Conservation (phyloP, 2,329 filamentous ascomycete species). For the Fusarium udum region DNA sequence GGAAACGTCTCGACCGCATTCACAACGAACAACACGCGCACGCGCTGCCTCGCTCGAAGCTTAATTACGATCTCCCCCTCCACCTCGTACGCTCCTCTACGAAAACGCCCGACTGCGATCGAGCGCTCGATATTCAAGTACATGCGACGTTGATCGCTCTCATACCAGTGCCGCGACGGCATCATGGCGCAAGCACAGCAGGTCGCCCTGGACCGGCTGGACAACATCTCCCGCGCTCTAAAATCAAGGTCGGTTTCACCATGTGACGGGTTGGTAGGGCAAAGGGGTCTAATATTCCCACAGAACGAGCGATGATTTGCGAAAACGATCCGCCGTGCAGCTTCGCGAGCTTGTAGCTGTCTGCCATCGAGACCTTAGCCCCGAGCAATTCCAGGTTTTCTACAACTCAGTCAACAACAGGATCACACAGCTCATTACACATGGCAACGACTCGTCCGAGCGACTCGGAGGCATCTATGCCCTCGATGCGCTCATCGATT, state of each 20-base stretch:
- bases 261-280: background rate
- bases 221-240: constrained; percentile 64
- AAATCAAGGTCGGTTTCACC: constrained; percentile 59
- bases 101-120: constrained; percentile 1
- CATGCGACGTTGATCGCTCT: constrained; percentile 43
- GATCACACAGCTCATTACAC: constrained; percentile 76
- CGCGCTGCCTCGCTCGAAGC: constrained; percentile 24
- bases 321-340: constrained; percentile 63
- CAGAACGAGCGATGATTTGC: constrained; percentile 57
- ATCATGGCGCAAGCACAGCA: constrained; percentile 59
- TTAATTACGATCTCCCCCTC: constrained; percentile 12
- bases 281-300: constrained; percentile 25
- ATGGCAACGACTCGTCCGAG: constrained; percentile 86
- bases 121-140: constrained; percentile 29
- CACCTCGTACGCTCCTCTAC: constrained; percentile 2
- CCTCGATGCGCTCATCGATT: constrained; percentile 92
- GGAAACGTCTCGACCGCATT: background rate
- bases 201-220: constrained; percentile 65
- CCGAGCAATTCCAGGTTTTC: constrained; percentile 76
- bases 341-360: constrained; percentile 64
- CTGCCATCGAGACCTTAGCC: constrained; percentile 75
- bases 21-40: constrained; percentile 18
- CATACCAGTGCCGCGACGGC: constrained; percentile 40
- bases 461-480: constrained; percentile 92
- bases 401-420: constrained; percentile 66